A percentile compares a stretch with the other conserved stretches of the same genome.
phyloP scores from a whole-genome alignment of 495 filamentous ascomycete species.

The Aspergillus haitiensis region DNA sequence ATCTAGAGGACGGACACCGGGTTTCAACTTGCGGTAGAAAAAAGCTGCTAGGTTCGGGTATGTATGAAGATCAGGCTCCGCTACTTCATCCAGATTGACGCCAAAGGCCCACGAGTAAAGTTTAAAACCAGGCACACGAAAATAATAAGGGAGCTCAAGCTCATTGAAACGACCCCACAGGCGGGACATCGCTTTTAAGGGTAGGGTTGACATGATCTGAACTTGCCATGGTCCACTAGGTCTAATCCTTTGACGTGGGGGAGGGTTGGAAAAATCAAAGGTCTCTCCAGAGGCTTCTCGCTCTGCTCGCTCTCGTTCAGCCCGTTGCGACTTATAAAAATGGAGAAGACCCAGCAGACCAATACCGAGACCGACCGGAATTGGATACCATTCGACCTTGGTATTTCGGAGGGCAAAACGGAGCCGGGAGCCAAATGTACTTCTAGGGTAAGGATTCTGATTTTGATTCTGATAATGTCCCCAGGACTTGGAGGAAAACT shows the following conservation, averaged over 20 bases:
- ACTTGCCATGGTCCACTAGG: constrained; percentile 95
- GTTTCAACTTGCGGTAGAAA: constrained; percentile 94
- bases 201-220: constrained; percentile 92
- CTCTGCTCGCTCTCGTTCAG: constrained; percentile 48
- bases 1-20: constrained; percentile 84
- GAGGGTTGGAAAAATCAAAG: constrained; percentile 51
- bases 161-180: constrained; percentile 97
- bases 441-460: constrained; percentile 41
- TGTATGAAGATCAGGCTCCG: constrained; percentile 79
- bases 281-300: constrained; percentile 54
- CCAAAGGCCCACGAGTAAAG: constrained; percentile 92
- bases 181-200: constrained; percentile 88
- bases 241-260: constrained; percentile 67
- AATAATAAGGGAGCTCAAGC: constrained; percentile 81
- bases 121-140: constrained; percentile 92
- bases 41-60: constrained; percentile 95
- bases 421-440: constrained; percentile 63
- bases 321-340: constrained; percentile 71
- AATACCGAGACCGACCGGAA: constrained; percentile 86
- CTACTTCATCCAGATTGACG: constrained; percentile 85
- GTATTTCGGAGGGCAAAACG: constrained; percentile 67
- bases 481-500: constrained; percentile 45
- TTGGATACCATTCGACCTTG: constrained; percentile 92
- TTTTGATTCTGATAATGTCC: constrained; percentile 40
- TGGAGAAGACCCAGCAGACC: constrained; percentile 81